Base-by-base conservation (phyloP, 208 protist species). In the Leishmania guyanensis region DNA sequence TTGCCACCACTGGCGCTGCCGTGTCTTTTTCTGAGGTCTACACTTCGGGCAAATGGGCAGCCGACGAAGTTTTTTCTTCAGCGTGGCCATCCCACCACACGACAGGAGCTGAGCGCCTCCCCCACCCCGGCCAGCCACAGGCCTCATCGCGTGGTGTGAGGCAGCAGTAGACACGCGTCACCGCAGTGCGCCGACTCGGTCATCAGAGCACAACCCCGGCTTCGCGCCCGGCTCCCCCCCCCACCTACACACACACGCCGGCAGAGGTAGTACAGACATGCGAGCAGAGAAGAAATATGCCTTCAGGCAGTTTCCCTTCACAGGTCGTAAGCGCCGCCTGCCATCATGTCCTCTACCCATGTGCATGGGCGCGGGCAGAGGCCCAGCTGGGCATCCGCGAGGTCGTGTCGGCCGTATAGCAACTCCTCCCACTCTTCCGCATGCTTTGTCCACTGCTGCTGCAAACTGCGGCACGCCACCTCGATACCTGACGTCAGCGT, bases 401-500 rank as follows among this genome's bases (percentile, higher is more conserved):
- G 64, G 3, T 62, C 58, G 51, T 69, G 33, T 36, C 77, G 51
- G 36, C 58, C 56, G 50, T 53, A 29, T 46, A 77, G 79, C 64
- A 81, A 72, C 68, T 51, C 12, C 58, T 58, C 36, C 77, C 78
- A 82, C 68, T 58, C 62, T 4, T 5, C 26, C 54, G 33, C 33
- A 8, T 78, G 51, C 54, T 58, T 22, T 0, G 26, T 16, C 77
- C 69, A 87, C 64, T 36, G 5, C 46, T 29, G 29, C 50, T 81
- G 78, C 75, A 83, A 46, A 6, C 6, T 39, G 2, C 33, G 56
- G 64, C 90, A 93, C 8, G 79, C 75, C 0, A 76, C 33, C 54
- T 56, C 75, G 26, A 91, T 78, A 70, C 84, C 43, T 39, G 81
- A 84, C 12, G 83, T 82, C 46, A 93, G 82, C 16, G 84, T 83